These are phyloP conservation scores for Agroathelia rolfsii DNA, from an alignment of 1,284 basidiomycete species.

Conservation along the genomic window DNA sequence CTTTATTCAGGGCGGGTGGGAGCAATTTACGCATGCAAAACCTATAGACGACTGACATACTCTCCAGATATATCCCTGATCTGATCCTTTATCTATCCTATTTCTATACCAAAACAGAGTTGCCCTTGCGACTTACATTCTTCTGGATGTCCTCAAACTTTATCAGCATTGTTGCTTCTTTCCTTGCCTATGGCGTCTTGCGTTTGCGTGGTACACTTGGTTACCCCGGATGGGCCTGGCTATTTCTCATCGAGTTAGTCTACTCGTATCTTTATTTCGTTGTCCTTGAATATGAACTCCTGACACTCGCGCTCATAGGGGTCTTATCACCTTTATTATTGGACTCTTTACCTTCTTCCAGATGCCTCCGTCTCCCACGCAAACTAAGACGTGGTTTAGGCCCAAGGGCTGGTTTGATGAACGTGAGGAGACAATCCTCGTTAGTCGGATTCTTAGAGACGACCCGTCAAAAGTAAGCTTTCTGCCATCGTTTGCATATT, in stretches of 20 bases:
- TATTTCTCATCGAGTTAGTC: constrained; percentile 23
- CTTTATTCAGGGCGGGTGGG: constrained; percentile 49
- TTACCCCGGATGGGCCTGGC: constrained; percentile 50
- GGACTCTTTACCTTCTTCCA: constrained; percentile 56
- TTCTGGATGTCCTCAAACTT: constrained; percentile 61
- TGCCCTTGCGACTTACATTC: constrained; percentile 54
- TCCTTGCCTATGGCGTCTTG: constrained; percentile 56
- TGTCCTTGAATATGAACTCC: neutral
- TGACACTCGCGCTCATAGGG: constrained; percentile 20
- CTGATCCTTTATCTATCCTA: constrained; percentile 59
- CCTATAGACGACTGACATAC: neutral
- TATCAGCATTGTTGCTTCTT: constrained; percentile 43
- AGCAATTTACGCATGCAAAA: constrained; percentile 10
- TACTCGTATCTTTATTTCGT: neutral
- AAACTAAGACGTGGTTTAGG: constrained; percentile 57
- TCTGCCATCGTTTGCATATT: neutral
- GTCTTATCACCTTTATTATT: constrained; percentile 40
- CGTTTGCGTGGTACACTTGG: constrained; percentile 48
- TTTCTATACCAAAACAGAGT: constrained; percentile 59
- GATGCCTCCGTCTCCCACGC: constrained; percentile 62
- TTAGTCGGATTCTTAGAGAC: constrained; percentile 56
- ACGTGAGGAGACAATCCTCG: constrained; percentile 43
- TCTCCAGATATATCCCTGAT: constrained; percentile 43
- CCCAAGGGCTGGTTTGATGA: constrained; percentile 65
- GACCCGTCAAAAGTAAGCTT: constrained; percentile 49